Percentiles rank a stretch among this genome's conserved stretches.
Evolutionary conservation across 345 rosid species (phyloP).

Genomic region (Conringia planisiliqua): DNA sequence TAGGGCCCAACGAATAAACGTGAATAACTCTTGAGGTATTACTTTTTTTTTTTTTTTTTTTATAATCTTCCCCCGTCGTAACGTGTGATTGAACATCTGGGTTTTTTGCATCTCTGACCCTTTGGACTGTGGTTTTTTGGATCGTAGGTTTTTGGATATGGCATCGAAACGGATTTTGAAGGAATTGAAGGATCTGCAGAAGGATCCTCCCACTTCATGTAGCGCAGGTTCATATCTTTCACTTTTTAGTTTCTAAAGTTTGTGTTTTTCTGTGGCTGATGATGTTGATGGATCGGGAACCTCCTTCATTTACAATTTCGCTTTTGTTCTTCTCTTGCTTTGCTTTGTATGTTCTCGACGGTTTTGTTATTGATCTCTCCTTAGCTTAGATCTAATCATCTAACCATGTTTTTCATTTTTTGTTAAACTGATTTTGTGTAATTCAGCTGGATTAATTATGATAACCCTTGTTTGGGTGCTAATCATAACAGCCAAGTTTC

Average conservation of each 20-base stretch:
- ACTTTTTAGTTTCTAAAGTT: not conserved
- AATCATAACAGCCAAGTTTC: not conserved
- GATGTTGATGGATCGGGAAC: not conserved
- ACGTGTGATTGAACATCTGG: not conserved
- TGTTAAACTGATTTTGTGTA: not conserved
- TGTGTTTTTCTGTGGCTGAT: not conserved
- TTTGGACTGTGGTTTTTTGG: not conserved
- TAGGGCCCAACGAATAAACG: not conserved
- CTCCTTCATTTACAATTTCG: not conserved
- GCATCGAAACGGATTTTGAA: constrained; percentile 87
- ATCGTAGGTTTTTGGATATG: constrained; percentile 42
- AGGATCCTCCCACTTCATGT: constrained; percentile 80
- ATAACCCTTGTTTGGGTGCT: not conserved
- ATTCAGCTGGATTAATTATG: constrained; percentile 5
- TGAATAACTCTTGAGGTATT: not conserved
- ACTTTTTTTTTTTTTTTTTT: too few species aligned
- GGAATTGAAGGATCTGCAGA: constrained; percentile 80
- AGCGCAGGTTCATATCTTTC: constrained; percentile 50
- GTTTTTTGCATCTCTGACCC: not conserved
- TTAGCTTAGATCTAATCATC: constrained; percentile 18
- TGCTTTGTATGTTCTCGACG: not conserved
- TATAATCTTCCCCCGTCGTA: too few species aligned
- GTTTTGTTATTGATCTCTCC: not conserved
- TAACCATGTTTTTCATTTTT: not conserved
- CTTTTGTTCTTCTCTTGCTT: not conserved